Percentiles rank a stretch among this genome's conserved stretches.
phyloP scores from a whole-genome alignment of 106 monocot species.

The Acorus gramineus region DNA sequence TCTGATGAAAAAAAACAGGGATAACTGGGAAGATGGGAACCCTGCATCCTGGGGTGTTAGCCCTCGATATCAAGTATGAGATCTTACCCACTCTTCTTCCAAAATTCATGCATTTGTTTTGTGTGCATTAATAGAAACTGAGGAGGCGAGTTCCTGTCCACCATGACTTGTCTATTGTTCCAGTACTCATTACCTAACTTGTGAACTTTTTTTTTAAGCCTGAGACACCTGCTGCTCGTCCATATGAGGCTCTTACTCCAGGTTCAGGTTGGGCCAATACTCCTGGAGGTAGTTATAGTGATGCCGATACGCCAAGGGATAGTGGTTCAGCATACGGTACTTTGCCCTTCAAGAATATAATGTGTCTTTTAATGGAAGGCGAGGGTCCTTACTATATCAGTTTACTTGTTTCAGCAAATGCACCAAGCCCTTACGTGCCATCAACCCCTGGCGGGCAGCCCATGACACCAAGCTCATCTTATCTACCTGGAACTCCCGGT shows the following conservation, averaged over 20 bases:
- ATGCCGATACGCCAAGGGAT: conserved; percentile 74
- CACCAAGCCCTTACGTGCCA: conserved; percentile 88
- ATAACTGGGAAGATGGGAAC: conserved; percentile 93
- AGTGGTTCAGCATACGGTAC: conserved; percentile 62
- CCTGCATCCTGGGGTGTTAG: conserved; percentile 88
- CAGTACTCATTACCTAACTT: not conserved
- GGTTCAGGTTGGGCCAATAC: conserved; percentile 96
- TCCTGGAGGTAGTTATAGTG: conserved; percentile 77
- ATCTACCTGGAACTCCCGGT: conserved; percentile 96
- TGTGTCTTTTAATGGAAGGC: no score
- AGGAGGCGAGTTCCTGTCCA: no score
- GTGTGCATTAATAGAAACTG: no score
- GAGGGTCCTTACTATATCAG: no score
- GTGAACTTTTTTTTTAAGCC: conserved; percentile 26
- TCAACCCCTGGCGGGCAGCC: conserved; percentile 96
- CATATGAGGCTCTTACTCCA: conserved; percentile 95
- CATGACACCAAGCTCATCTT: conserved; percentile 79
- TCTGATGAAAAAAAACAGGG: conserved; percentile 38
- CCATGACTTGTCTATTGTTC: not conserved
- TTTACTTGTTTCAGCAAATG: conserved; percentile 47
- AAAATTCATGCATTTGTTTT: not conserved
- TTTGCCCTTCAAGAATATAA: not conserved
- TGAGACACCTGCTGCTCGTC: conserved; percentile 70
- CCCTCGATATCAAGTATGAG: conserved; percentile 75
- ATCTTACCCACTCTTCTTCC: not conserved